phyloP scores from a whole-genome alignment of 1,139 yeast species.

The Entelexis paramagnoliae region DNA sequence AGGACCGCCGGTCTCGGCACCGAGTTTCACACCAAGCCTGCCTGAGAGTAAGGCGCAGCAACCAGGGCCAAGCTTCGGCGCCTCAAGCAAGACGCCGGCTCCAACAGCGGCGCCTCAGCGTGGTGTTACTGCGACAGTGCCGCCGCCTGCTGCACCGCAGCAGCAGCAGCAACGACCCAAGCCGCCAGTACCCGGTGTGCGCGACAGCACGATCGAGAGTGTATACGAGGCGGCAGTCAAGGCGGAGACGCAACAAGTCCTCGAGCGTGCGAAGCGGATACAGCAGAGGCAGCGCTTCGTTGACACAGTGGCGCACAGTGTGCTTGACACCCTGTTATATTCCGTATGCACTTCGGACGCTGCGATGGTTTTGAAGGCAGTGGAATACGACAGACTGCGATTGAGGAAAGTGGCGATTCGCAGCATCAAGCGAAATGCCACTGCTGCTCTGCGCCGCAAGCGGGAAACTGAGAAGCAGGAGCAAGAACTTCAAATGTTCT shows the following conservation, averaged over 20 bases:
- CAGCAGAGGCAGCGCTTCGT: background rate
- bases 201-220: background rate
- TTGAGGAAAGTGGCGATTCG: background rate
- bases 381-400: background rate
- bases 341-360: background rate
- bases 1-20: no score
- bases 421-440: background rate
- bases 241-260: background rate
- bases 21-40: background rate
- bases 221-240: background rate
- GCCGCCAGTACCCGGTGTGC: background rate
- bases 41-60: background rate
- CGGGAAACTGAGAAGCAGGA: background rate
- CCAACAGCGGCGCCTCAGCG: no score
- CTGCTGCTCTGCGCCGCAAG: background rate
- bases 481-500: constrained; percentile 8
- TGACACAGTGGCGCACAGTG: background rate
- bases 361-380: background rate
- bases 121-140: no score
- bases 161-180: background rate
- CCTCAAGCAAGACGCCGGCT: background rate
- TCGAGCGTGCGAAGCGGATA: background rate
- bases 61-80: background rate
- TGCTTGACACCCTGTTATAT: background rate
- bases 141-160: no score